Percentiles rank a stretch among this genome's conserved stretches.
Evolutionary conservation across 176 grass and related monocot species (phyloP).

Genomic region (Oryza officinalis): DNA sequence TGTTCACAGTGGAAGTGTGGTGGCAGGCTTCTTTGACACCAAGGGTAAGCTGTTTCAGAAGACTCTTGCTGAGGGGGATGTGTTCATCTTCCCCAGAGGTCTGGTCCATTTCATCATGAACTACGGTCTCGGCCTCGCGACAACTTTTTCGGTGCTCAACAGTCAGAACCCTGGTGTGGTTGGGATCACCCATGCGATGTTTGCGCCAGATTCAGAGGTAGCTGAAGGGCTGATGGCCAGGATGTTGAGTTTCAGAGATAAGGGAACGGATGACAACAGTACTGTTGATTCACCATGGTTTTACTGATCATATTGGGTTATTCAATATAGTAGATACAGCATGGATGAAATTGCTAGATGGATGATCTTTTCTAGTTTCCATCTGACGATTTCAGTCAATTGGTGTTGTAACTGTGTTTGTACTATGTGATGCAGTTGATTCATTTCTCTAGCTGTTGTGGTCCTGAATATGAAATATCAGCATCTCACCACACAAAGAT

Average conservation of each 20-base stretch:
- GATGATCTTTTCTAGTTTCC: background rate
- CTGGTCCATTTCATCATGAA: constrained; percentile 57
- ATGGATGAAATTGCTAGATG: background rate
- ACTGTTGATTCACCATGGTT: constrained; percentile 20
- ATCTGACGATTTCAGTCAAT: background rate
- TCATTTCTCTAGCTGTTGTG: background rate
- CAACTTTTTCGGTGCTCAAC: constrained; percentile 43
- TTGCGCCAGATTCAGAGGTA: constrained; percentile 37
- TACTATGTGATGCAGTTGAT: background rate
- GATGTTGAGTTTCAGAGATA: constrained; percentile 44
- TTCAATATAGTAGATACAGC: background rate
- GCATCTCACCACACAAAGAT: background rate
- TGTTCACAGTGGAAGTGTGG: constrained; percentile 30
- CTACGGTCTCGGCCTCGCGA: constrained; percentile 25
- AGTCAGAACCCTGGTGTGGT: constrained; percentile 55
- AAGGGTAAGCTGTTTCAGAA: constrained; percentile 50
- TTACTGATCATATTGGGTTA: constrained; percentile 8
- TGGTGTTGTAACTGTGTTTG: background rate
- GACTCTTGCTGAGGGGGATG: constrained; percentile 41
- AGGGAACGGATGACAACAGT: constrained; percentile 1
- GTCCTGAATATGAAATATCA: background rate
- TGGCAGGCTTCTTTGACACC: constrained; percentile 57
- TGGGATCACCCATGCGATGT: constrained; percentile 51
- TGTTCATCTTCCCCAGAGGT: constrained; percentile 51
- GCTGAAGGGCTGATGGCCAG: constrained; percentile 39